These are phyloP conservation scores for Haplosporangium gracile DNA, from an alignment of 192 early-diverging fungal species.

Conservation along the genomic window DNA sequence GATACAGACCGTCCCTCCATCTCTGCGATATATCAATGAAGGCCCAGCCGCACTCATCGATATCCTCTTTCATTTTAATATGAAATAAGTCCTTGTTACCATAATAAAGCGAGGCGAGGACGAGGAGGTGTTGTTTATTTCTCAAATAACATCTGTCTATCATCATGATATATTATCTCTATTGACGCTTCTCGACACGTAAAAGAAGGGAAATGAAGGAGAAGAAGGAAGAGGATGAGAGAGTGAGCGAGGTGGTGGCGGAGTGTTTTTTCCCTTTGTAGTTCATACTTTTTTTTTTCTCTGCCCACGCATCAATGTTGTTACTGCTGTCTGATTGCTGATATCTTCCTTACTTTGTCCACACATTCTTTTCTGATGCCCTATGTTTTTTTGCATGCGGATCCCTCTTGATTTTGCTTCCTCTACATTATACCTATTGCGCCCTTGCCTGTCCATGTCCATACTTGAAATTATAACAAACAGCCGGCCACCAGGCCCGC, in stretches of 20 bases:
- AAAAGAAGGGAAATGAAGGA: neutral
- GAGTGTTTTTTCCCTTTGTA: slow-evolving; percentile 2
- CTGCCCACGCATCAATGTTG: neutral
- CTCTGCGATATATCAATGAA: neutral
- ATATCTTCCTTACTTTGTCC: slow-evolving; percentile 25
- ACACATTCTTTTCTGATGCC: slow-evolving; percentile 1
- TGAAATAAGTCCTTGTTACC: slow-evolving; percentile 34
- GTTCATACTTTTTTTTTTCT: neutral
- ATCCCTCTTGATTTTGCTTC: neutral
- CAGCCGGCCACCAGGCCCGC: slow-evolving; percentile 68
- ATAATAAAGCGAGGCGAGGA: slow-evolving; percentile 58
- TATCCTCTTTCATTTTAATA: slow-evolving; percentile 37
- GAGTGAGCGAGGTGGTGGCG: slow-evolving; percentile 2
- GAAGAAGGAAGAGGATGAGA: slow-evolving; percentile 18
- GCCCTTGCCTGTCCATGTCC: neutral
- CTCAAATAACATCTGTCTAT: slow-evolving; percentile 17
- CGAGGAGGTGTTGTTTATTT: slow-evolving; percentile 49
- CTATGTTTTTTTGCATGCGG: slow-evolving; percentile 5
- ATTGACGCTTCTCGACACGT: slow-evolving; percentile 18
- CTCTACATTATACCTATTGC: neutral
- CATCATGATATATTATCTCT: slow-evolving; percentile 3
- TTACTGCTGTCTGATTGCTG: slow-evolving; percentile 17
- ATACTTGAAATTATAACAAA: neutral
- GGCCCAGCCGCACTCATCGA: neutral
- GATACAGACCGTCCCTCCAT: neutral